Base-by-base conservation (phyloP, 305 asterid species). In the Rubia peregrina region DNA sequence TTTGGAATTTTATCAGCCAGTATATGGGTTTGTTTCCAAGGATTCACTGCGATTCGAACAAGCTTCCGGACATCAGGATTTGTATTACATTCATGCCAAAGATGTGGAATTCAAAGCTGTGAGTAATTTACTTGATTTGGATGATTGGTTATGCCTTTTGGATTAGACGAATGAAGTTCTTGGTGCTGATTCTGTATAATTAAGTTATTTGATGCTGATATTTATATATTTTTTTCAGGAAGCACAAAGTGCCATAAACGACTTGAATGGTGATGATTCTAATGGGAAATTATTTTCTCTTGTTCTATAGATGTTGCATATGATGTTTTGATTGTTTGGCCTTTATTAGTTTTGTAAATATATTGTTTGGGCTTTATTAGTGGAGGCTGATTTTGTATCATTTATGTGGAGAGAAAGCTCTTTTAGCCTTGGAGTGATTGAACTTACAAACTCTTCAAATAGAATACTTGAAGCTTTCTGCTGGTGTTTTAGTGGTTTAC, bases 71-170 rank as follows among this genome's bases (percentile, higher is more conserved):
- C 94, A 95, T 80, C 90, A 86, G 83, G 97, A 95, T 83, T 85
- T 95, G 85, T 90, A 87, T 81, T 95, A 90, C 74, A 71, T 90
- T 72, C 95, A 92, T 74, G 97, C 90, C 73, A 91, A 86, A 81
- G 95, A 88, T 77, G 88, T 95, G 69, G 99, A 91, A 70, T 95
- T 95, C 74, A 95, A 95, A 84, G 98, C 91, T 75, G 99, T 88
- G 81, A 65, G 89, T 61, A 60, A 64, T 42, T 64, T 79, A 13
- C 44, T 42, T 7, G 55, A 11, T 22, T 46, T 41, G n/a, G 42
- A 24, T 59, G 14, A 9, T 46, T 66, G 19, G 2, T 26, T 26
- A 1, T 22, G 13, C 9, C 65, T 43, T 40, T 8, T 24, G 7
- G 38, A 33, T 33, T 33, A 33, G 38, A 33, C 0, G 4, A 33